These are phyloP conservation scores for Penicillium sp. DNA, from an alignment of 2,329 filamentous ascomycete genomes.

Conservation along the genomic window DNA sequence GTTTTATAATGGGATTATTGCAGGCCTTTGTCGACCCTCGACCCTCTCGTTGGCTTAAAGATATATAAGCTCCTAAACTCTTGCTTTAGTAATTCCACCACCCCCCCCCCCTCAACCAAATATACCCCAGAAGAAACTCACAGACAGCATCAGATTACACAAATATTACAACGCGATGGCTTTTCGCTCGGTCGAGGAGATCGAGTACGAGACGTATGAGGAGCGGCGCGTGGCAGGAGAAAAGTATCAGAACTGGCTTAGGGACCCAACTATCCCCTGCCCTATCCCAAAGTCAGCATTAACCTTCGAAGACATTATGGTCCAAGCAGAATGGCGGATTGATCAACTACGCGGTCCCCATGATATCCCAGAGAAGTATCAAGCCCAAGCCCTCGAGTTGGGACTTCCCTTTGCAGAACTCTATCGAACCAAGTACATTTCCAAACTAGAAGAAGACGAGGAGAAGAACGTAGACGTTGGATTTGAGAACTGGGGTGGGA, in stretches of 20 bases:
- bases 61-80: background rate
- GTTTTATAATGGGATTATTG: background rate
- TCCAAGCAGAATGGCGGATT: background rate
- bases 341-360: background rate
- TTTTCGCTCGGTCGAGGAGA: background rate
- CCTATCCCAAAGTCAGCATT: background rate
- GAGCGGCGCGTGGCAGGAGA: background rate
- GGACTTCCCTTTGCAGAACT: background rate
- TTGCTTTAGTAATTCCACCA: too few relatives aligned
- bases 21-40: too few relatives aligned
- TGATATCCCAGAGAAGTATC: background rate
- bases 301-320: background rate
- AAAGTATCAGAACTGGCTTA: background rate
- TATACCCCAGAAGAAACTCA: too few relatives aligned
- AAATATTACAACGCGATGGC: background rate
- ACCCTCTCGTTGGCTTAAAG: too few relatives aligned
- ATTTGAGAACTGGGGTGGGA: constrained; percentile 3
- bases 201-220: background rate
- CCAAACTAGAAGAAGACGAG: background rate
- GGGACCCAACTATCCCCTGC: background rate
- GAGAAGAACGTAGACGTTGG: background rate
- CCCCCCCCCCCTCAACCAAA: too few relatives aligned
- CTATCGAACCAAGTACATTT: background rate
- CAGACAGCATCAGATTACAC: background rate
- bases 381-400: background rate